Conservation (phyloP, 495 filamentous ascomycete genomes). For the Emericellopsis terricola region DNA sequence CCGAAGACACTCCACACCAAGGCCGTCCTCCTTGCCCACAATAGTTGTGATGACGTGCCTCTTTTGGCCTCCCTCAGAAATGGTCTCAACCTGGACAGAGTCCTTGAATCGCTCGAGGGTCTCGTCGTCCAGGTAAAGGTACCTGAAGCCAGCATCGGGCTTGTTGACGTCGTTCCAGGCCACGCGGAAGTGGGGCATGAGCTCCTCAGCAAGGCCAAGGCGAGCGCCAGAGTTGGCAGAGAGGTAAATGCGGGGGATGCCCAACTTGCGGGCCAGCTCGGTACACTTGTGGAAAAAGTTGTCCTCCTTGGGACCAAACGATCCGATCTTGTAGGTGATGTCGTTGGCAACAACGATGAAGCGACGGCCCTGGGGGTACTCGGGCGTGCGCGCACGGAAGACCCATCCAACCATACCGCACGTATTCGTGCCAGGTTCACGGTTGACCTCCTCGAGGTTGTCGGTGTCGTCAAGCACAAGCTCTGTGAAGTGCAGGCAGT, state of each 20-base stretch:
- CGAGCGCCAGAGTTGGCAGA: slow-evolving; percentile 99
- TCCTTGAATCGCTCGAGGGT: slow-evolving; percentile 79
- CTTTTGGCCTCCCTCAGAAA: slow-evolving; percentile 74
- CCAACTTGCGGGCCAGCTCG: slow-evolving; percentile 78
- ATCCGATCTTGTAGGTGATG: slow-evolving; percentile 97
- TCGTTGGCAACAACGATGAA: slow-evolving; percentile 98
- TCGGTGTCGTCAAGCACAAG: slow-evolving; percentile 87
- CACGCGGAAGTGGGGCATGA: slow-evolving; percentile 91
- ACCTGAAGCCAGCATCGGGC: slow-evolving; percentile 90
- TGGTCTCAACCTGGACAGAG: slow-evolving; percentile 74
- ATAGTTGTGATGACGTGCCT: slow-evolving; percentile 90
- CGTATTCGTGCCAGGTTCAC: slow-evolving; percentile 85
- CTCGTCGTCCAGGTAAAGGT: slow-evolving; percentile 85
- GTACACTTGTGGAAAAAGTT: slow-evolving; percentile 99
- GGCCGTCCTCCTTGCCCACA: slow-evolving; percentile 83
- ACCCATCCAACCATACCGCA: slow-evolving; percentile 99
- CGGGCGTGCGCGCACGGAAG: slow-evolving; percentile 90
- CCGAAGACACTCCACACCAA: slow-evolving; percentile 93
- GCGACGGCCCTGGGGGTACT: slow-evolving; percentile 80
- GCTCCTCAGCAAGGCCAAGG: slow-evolving; percentile 88
- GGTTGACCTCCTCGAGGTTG: slow-evolving; percentile 76
- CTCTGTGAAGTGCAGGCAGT: slow-evolving; percentile 91
- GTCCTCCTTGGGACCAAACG: slow-evolving; percentile 90
- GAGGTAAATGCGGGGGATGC: slow-evolving; percentile 91
- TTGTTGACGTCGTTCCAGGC: slow-evolving; percentile 80